Evolutionary conservation across 371 early-diverging fungal species (phyloP), one percentile per base, ranked within the genome.

Genomic region (Mortierella sp.): DNA sequence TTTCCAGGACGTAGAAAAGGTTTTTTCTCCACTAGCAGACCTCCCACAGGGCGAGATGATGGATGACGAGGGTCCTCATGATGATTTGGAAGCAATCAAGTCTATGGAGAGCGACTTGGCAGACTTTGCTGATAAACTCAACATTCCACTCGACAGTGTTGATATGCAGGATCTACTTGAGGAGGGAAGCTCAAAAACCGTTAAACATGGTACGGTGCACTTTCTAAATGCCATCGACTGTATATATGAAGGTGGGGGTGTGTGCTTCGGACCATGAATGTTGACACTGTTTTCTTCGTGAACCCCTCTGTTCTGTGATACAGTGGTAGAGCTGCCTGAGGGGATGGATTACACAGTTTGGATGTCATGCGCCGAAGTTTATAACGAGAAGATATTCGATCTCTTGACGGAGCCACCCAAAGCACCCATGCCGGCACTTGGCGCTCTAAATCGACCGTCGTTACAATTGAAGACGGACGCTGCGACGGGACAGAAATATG

Each of bases 341-440:
- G 80, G 83, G 26, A 89, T 83, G 79, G 87, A 85, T 58, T 93
- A 90, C 62, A 81, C 89, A 23, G 82, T 92, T 19, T 91, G 90
- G 84, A 83, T 91, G 28, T 91, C 92, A 6, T 93, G 89, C 80
- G 85, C 89, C 9, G 95, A 96, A 64, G 86, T 96, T 13, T 94
- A 94, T 69, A 93, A 90, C 30, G 96, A 95, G 68, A 87, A 89
- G 64, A 87, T 95, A 0, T 92, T 89, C 70, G 96, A 96, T 66
- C 82, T 96, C 34, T 78, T 95, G 34, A 84, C 79, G 21, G 78
- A 71, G n/a, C 83, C 83, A 0, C 60, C 79, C n/a, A 59, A 61
- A 1, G 49, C 63, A 1, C 16, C 45, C 0, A 6, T 34, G 18
- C 54, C 61, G 3, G 27, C 19, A 2, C 31, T 55, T 3, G 42